These are phyloP conservation scores for Sequoiadendron giganteum DNA, from an alignment of 75 land plant species.

Conservation along the genomic window DNA sequence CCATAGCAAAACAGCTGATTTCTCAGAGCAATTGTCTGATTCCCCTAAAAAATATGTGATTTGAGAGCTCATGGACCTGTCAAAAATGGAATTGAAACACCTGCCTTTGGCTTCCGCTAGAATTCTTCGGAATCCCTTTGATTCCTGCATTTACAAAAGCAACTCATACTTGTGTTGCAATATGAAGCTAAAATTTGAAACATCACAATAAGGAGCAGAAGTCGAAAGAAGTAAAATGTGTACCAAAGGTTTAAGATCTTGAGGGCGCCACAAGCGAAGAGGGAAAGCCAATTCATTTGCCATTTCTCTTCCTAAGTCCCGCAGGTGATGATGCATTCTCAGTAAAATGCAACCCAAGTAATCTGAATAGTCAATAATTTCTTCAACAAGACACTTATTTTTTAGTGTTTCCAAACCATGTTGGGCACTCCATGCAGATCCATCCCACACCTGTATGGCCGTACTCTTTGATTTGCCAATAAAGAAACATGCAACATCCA, in stretches of 20 bases:
- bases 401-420: background rate
- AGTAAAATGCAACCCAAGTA: background rate
- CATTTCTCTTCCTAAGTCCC: background rate
- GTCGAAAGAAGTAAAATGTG: background rate
- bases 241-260: background rate
- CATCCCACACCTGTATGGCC: background rate
- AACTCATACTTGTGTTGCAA: too few species aligned
- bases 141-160: background rate
- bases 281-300: background rate
- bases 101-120: background rate
- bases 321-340: background rate
- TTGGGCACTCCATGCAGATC: background rate
- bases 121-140: background rate
- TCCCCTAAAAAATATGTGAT: too few species aligned
- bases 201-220: background rate
- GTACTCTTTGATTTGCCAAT: background rate
- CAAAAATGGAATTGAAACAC: background rate
- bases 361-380: too few species aligned
- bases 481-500: background rate
- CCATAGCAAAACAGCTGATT: too few species aligned
- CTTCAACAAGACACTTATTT: background rate
- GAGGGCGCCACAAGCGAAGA: background rate
- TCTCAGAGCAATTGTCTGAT: too few species aligned
- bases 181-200: too few species aligned
- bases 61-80: too few species aligned